phyloP scores from a whole-genome alignment of 768 basidiomycete genomes.

The Boletus pseudopeckii region DNA sequence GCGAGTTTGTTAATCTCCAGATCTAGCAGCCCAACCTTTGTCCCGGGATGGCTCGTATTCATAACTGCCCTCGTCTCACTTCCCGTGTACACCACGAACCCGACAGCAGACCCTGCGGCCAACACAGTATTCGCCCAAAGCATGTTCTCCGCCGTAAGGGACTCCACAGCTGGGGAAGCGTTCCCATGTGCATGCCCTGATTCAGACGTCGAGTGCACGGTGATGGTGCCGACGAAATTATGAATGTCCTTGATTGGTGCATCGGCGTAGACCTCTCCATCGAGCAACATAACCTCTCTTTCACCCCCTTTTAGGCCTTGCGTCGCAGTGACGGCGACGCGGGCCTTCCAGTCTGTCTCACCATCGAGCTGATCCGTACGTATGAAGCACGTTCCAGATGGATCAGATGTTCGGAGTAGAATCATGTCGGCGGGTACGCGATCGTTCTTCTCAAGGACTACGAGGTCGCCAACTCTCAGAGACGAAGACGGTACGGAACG shows the following conservation, averaged over 20 bases:
- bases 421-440: constrained; percentile 94
- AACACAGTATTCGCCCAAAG: constrained; percentile 98
- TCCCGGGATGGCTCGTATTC: constrained; percentile 97
- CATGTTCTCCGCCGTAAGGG: constrained; percentile 92
- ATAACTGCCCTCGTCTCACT: constrained; percentile 94
- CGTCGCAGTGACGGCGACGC: constrained; percentile 63
- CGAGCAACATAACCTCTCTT: constrained; percentile 51
- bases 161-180: constrained; percentile 54
- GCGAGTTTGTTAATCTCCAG: constrained; percentile 93
- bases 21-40: constrained; percentile 90
- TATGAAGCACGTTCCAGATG: constrained; percentile 93
- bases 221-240: constrained; percentile 90
- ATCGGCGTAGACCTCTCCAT: constrained; percentile 94
- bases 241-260: constrained; percentile 97
- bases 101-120: constrained; percentile 90
- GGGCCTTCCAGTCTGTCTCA: constrained; percentile 98
- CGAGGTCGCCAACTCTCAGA: constrained; percentile 86
- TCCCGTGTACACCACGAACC: constrained; percentile 93
- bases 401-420: constrained; percentile 82
- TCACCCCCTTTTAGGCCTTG: constrained; percentile 37
- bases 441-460: constrained; percentile 94
- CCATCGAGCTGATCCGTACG: constrained; percentile 98
- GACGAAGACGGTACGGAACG: constrained; percentile 85
- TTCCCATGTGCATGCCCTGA: constrained; percentile 35
- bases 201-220: constrained; percentile 47